Conservation (phyloP, 208 protist genomes). For the Trypanosoma rangeli region DNA sequence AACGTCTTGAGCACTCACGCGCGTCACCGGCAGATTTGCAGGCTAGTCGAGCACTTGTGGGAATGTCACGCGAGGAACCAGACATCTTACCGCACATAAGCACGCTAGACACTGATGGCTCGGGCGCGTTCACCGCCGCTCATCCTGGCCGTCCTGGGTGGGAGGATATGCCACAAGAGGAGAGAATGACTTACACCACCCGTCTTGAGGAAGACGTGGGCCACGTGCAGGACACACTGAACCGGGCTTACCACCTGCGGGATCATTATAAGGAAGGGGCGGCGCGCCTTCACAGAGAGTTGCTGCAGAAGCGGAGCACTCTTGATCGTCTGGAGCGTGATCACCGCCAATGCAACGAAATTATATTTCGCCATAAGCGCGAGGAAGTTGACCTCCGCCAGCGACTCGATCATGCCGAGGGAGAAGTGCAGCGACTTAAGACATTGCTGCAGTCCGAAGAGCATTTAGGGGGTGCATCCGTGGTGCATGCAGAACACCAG, state of each 20-base stretch:
- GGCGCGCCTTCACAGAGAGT: conserved; percentile 47
- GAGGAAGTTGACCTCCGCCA: conserved; percentile 29
- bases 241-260: conserved; percentile 46
- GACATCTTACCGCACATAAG: conserved; percentile 20
- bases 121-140: neutral
- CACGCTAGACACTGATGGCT: conserved; percentile 1
- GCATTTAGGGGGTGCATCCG: neutral
- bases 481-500: neutral
- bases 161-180: conserved; percentile 39
- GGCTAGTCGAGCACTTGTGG: conserved; percentile 21
- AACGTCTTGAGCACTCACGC: neutral
- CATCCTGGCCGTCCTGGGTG: neutral
- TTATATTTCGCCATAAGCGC: conserved; percentile 27
- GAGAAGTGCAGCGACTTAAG: conserved; percentile 16
- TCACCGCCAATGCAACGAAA: conserved; percentile 23
- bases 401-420: conserved; percentile 30
- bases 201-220: conserved; percentile 48
- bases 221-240: conserved; percentile 32
- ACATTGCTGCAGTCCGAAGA: conserved; percentile 5
- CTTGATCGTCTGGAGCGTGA: conserved; percentile 35
- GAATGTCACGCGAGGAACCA: conserved; percentile 23
- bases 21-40: neutral
- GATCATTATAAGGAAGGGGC: conserved; percentile 66
- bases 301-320: conserved; percentile 43
- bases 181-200: conserved; percentile 53